These are phyloP conservation scores for Aureobasidium melanogenum DNA, from an alignment of 2,329 filamentous ascomycete genomes.

Conservation along the genomic window DNA sequence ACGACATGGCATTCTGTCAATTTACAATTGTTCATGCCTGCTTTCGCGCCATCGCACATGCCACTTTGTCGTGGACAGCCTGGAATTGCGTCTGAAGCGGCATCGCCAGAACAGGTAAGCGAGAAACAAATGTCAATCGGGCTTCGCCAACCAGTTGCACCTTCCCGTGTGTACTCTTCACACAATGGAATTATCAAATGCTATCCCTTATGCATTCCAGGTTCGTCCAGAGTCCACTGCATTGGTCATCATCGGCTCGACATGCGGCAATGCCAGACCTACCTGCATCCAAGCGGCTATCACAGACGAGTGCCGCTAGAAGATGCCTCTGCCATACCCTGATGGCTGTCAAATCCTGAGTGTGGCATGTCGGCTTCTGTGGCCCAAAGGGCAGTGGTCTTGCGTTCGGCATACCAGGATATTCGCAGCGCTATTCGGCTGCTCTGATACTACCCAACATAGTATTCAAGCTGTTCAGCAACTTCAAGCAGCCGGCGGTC, in stretches of 20 bases:
- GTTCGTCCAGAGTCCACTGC: slow-evolving; percentile 40
- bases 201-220: slow-evolving; percentile 33
- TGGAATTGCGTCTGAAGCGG: not conserved
- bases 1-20: not conserved
- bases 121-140: not conserved
- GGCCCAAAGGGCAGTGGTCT: not conserved
- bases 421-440: not conserved
- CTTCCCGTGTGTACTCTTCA: not conserved
- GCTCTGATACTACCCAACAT: not conserved
- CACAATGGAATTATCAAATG: not conserved
- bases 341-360: not conserved
- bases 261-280: slow-evolving; percentile 46
- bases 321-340: no score
- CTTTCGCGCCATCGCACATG: not conserved
- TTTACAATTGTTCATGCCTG: not conserved
- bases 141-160: not conserved
- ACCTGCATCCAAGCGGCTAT: slow-evolving; percentile 41
- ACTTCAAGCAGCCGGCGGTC: not conserved
- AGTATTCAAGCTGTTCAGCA: not conserved
- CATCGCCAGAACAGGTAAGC: not conserved
- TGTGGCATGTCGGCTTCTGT: not conserved
- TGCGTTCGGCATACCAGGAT: not conserved
- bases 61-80: not conserved
- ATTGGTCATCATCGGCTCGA: slow-evolving; percentile 43
- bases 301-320: slow-evolving; percentile 40